A percentile compares a stretch with the other conserved stretches of the same genome.
These are phyloP conservation scores for Hanseniaspora gamundiae DNA, from an alignment of 1,139 yeast genomes.

Conservation along the genomic window DNA sequence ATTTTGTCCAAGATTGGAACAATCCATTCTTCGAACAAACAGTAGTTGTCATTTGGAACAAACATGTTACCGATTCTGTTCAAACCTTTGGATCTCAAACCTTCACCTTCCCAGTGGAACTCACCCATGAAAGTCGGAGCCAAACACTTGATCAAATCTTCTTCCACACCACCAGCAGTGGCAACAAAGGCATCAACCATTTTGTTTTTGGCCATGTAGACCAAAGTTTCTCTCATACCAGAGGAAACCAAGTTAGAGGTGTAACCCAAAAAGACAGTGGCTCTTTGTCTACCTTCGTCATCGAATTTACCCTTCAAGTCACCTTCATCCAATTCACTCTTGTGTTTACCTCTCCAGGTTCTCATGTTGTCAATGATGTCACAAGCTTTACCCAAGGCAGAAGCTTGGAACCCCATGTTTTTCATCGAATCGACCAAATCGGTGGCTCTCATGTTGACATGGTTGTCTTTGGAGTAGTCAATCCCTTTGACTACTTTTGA, in stretches of 20 bases:
- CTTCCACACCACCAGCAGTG: constrained; percentile 96
- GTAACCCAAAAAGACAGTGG: constrained; percentile 90
- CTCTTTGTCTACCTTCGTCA: constrained; percentile 67
- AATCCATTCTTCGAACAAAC: constrained; percentile 96
- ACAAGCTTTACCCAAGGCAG: constrained; percentile 75
- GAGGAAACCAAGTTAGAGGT: constrained; percentile 94
- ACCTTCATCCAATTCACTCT: constrained; percentile 51
- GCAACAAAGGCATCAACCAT: constrained; percentile 93
- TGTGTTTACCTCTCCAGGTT: constrained; percentile 75
- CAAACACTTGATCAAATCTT: constrained; percentile 86
- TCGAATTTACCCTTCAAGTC: constrained; percentile 66
- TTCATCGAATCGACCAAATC: constrained; percentile 75
- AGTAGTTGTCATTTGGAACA: constrained; percentile 96
- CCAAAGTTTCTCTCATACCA: constrained; percentile 82
- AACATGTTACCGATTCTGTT: constrained; percentile 93
- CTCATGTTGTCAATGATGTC: constrained; percentile 88
- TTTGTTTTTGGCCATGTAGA: constrained; percentile 82
- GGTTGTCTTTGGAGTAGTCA: constrained; percentile 67
- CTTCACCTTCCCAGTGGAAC: constrained; percentile 66
- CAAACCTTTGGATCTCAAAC: constrained; percentile 86
- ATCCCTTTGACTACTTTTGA: constrained; percentile 74
- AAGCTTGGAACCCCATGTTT: constrained; percentile 97
- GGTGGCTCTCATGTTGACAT: constrained; percentile 60
- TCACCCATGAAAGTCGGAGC: constrained; percentile 96
- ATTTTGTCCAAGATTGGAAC: constrained; percentile 82